Evolutionary conservation across 352 stramenopile species (phyloP), one percentile per base, ranked within the genome.

Genomic region (Phytopythium sindhum): DNA sequence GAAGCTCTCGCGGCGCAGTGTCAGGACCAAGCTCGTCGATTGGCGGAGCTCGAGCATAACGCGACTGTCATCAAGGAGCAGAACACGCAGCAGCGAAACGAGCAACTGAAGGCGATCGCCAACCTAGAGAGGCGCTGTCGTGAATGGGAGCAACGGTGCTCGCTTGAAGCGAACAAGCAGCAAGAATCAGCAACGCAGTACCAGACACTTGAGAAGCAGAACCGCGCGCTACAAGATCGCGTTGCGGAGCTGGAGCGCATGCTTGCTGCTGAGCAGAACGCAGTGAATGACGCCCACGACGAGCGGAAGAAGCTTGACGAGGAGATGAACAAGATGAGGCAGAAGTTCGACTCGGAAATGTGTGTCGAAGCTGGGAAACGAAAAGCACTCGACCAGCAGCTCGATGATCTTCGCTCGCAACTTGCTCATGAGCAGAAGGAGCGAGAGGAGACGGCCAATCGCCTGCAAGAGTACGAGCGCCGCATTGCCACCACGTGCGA

Each of bases 391-490:
- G 66, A 82, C 39, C 55, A 67, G 41, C 62, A 75, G 15, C 56
- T 92, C 15, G 24, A 59, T 14, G 64, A 66, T 7, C 57, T 88
- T 26, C 67, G 72, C 31, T 35, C 41, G 8, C 63, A 74, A n/a
- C 71, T 90, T 6, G 56, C 70, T 45, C 65, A 78, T 4, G 78
- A 88, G 52, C 75, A 89, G 52, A 65, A 41, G 1, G 74, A 90
- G 54, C 73, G 80, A 4, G 78, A 89, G 55, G 84, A 95, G 14
- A 89, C 80, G 5, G 84, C 84, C 0, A 81, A 73, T 35, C 76
- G 79, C 2, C 66, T 93, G 8, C 78, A 91, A 54, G 83, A 93
- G 47, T 93, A 95, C 50, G 86, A 93, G 53, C 63, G 67, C 21
- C 73, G 78, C 0, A 88, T 95, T 45, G 81, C 73, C 2, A 90